These are phyloP conservation scores for Penicillium dipodomyicola DNA, from an alignment of 495 filamentous ascomycete genomes.

Conservation along the genomic window DNA sequence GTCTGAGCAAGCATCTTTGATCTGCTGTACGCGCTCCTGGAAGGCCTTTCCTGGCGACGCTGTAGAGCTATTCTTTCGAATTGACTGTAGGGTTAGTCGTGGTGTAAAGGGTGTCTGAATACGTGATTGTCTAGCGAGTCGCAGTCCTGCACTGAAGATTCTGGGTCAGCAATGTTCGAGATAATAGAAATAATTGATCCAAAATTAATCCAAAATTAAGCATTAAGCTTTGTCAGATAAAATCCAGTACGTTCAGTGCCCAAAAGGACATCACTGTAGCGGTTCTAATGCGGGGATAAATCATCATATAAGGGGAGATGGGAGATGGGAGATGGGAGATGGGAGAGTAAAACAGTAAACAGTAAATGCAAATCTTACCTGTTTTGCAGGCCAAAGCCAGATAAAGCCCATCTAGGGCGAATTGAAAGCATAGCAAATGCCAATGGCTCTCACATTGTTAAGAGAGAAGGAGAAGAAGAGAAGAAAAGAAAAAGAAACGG, in stretches of 20 bases:
- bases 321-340: background rate
- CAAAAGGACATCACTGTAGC: conserved; percentile 79
- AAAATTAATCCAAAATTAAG: conserved; percentile 14
- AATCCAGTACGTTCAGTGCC: conserved; percentile 43
- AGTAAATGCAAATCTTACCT: conserved; percentile 36
- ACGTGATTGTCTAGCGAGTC: conserved; percentile 6
- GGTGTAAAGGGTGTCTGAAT: conserved; percentile 9
- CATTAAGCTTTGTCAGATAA: conserved; percentile 18
- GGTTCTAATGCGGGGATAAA: conserved; percentile 67
- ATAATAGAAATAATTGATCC: conserved; percentile 10
- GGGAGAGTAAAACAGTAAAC: conserved; percentile 2
- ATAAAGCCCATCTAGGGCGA: conserved; percentile 34
- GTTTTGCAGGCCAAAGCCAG: conserved; percentile 24
- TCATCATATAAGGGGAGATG: conserved; percentile 49
- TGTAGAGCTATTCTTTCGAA: conserved; percentile 30
- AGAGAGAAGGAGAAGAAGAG: conserved; percentile 20
- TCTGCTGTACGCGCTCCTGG: conserved; percentile 50
- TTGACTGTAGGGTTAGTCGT: conserved; percentile 25
- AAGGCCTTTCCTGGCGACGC: conserved; percentile 41
- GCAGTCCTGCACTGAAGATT: conserved; percentile 31
- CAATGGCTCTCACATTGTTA: conserved; percentile 24
- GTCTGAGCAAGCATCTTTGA: conserved; percentile 42
- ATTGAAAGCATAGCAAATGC: conserved; percentile 37
- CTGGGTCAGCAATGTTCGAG: conserved; percentile 20
- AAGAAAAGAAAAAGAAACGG: conserved; percentile 19